A percentile compares a stretch with the other conserved stretches of the same genome.
phyloP scores from a whole-genome alignment of 768 basidiomycete species.

The Amanita brunnescens region DNA sequence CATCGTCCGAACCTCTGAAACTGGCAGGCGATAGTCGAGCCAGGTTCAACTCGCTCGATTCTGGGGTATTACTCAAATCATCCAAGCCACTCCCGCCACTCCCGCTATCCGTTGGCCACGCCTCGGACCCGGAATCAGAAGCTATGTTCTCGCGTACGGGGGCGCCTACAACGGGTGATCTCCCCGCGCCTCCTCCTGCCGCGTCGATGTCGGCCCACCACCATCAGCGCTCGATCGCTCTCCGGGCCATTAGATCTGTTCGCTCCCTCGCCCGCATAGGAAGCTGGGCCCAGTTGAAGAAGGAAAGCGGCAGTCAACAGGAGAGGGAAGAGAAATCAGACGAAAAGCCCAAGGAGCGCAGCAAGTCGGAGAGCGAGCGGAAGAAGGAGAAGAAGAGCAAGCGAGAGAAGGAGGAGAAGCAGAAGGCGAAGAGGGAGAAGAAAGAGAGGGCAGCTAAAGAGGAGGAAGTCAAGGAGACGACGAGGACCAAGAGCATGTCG shows the following conservation, averaged over 20 bases:
- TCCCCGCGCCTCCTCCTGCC: constrained; percentile 28
- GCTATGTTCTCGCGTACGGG: constrained; percentile 25
- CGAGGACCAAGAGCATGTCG: constrained; percentile 33
- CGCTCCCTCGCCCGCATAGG: constrained; percentile 63
- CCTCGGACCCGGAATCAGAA: constrained; percentile 12
- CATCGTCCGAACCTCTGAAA: constrained; percentile 32
- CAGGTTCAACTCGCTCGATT: constrained; percentile 59
- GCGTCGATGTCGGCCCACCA: constrained; percentile 9
- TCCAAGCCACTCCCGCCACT: constrained; percentile 28
- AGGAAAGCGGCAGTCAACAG: constrained; percentile 17
- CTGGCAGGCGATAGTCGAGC: constrained; percentile 27
- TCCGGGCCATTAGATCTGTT: constrained; percentile 73
- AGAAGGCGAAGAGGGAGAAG: not conserved
- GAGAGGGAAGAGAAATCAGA: constrained; percentile 17
- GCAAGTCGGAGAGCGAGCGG: constrained; percentile 1
- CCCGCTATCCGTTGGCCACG: constrained; percentile 9
- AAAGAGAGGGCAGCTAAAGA: constrained; percentile 12
- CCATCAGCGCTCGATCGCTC: constrained; percentile 56
- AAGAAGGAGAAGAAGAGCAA: not conserved
- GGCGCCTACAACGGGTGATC: constrained; percentile 27
- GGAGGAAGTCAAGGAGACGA: constrained; percentile 17
- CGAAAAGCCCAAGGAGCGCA: constrained; percentile 19
- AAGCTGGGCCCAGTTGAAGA: constrained; percentile 48
- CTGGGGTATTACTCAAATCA: constrained; percentile 25
- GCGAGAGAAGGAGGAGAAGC: not conserved